Evolutionary conservation across 2,329 filamentous ascomycete species (phyloP), one percentile per base, ranked within the genome.

Genomic region (Aspergillus pseudoglaucus): DNA sequence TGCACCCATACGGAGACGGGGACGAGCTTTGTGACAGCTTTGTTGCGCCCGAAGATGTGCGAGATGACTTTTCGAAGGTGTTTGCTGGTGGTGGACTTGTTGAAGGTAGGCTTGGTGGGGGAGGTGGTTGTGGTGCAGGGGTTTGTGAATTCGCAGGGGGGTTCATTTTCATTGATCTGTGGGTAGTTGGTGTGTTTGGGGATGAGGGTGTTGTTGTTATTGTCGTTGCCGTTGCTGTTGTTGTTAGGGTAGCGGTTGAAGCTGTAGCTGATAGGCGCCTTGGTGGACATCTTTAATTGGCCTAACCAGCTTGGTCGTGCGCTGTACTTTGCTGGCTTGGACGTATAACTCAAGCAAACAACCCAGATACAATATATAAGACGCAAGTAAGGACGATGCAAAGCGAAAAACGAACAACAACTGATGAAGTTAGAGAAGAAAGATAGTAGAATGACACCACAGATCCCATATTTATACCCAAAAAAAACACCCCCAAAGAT

Each of bases 21-120:
- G 43, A 93, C 87, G 40, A 76, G 74, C 30, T 84, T 78, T 0
- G 88, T 93, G 59, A 82, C 85, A 6, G 79, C 75, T 68, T 93
- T 93, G 74, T 93, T 93, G 33, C 88, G 81, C 18, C 88, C 88
- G 57, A 91, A 91, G 47, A 90, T 79, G 60, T 93, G 87, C 0
- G 85, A 89, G 50, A 91, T 85, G 4, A 85, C 82, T 68, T 91
- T 91, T 42, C 88, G 81, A 20, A 78, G 77, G 47, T 80, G 75
- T 4, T n/a, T 15, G 30, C 20, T 18, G 39, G 15, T 18, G 22
- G 3, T 54, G 1, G n/a, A n/a, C n/a, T 35, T 40, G 35, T 6
- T 51, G 53, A 1, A 25, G 18, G 0, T 50, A 44, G 40, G 55
- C 54, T 32, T 55, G 55, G 6, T 42, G n/a, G 10, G 8, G 25